These are phyloP conservation scores for Millerago galiae DNA, from an alignment of 805 yeast species.

Conservation along the genomic window DNA sequence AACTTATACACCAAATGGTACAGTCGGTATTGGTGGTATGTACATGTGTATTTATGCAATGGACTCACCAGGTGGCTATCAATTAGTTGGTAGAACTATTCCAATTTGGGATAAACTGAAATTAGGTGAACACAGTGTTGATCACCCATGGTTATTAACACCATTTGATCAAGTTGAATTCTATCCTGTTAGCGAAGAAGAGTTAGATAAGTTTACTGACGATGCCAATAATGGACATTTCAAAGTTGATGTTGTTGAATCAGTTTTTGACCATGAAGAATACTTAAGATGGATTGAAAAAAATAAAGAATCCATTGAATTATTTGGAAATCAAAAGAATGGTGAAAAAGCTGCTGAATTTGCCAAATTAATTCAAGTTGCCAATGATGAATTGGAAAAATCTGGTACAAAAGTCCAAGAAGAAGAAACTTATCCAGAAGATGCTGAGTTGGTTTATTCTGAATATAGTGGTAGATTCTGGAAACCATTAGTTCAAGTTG, in stretches of 20 bases:
- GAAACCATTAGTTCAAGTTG: conserved; percentile 80
- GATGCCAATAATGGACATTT: conserved; percentile 78
- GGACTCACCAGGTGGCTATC: conserved; percentile 96
- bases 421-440: conserved; percentile 62
- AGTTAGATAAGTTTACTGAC: conserved; percentile 63
- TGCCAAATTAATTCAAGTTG: conserved; percentile 71
- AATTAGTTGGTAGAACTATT: conserved; percentile 90
- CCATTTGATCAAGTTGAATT: conserved; percentile 95
- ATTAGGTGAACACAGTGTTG: conserved; percentile 56
- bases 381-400: conserved; percentile 65
- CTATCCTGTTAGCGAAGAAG: conserved; percentile 84
- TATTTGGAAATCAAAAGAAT: conserved; percentile 58
- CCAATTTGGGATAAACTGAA: conserved; percentile 97
- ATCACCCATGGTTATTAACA: conserved; percentile 81
- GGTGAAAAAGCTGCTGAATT: conserved; percentile 85
- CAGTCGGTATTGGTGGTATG: conserved; percentile 98
- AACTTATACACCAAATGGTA: conserved; percentile 93
- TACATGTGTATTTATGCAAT: conserved; percentile 98
- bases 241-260: conserved; percentile 64
- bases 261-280: conserved; percentile 75
- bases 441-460: conserved; percentile 80
- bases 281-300: conserved; percentile 75
- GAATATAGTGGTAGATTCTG: conserved; percentile 97
- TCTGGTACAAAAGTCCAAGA: conserved; percentile 37
- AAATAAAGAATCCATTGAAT: conserved; percentile 65